Conservation (phyloP, 129 eudicot genomes). For the Smallanthus sonchifolius region DNA sequence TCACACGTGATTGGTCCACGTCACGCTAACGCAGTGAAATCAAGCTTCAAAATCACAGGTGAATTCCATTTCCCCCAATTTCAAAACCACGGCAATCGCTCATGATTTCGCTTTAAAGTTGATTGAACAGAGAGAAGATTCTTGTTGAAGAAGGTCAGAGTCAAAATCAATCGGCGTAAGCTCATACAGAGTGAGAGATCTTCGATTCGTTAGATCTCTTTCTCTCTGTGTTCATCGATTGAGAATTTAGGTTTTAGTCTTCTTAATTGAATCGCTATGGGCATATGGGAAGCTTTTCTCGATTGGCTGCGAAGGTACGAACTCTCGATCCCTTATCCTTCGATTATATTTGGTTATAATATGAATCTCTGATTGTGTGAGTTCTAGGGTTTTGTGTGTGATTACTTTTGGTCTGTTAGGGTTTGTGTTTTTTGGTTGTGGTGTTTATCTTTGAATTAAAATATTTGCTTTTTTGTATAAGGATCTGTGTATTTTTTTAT, state of each 20-base stretch:
- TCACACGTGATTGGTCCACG: conserved; percentile 25
- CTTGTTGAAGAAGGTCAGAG: neutral
- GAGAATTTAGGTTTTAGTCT: neutral
- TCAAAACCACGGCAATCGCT: neutral
- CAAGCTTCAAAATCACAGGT: conserved; percentile 13
- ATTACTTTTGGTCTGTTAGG: neutral
- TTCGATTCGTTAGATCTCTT: neutral
- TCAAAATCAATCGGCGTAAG: neutral
- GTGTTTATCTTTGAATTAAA: neutral
- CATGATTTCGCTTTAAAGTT: neutral
- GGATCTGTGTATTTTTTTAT: neutral
- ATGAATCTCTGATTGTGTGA: neutral
- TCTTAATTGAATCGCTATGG: neutral
- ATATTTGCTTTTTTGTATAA: neutral
- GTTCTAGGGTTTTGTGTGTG: conserved; percentile 3
- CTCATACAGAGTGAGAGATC: neutral
- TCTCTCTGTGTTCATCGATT: neutral
- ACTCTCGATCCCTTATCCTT: neutral
- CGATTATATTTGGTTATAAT: neutral
- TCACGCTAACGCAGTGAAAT: conserved; percentile 16
- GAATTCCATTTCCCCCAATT: neutral
- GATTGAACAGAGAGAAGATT: neutral
- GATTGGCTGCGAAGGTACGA: conserved; percentile 1
- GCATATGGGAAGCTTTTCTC: neutral
- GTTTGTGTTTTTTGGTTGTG: neutral